Base-by-base conservation (phyloP, 192 early-diverging fungal genomes). In the Helicostylum pulchrum region DNA sequence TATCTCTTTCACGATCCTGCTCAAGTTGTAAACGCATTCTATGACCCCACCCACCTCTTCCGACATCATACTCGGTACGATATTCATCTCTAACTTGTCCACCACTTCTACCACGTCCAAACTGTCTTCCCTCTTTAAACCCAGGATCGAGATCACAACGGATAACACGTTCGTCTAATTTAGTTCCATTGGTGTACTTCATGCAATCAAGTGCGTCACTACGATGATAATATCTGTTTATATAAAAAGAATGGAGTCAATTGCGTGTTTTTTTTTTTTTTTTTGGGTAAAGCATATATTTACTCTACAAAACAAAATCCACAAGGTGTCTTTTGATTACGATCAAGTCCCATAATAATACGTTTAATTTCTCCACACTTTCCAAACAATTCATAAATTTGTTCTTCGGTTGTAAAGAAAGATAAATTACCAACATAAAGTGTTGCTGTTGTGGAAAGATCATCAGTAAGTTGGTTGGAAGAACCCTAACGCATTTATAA, bases 241-340 rank as follows among this genome's bases (percentile, higher is more conserved):
- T 5, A 39, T 1, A 7, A 0, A 60, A 21, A 44, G 32, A 60
- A 10, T 39, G 0, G 36, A 6, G 9, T 39, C 9, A 9, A 36
- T 17, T 8, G 45, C 12, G n/a, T 42, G 3, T 7, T 49, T 15
- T 15, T 49, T 15, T 49, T 20, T 49, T 0, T 20, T 49, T 9
- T 49, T 39, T 6, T 39, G 5, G 2, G 34, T n/a, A 63, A 45
- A 15, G 34, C 44, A 17, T 34, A 20, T 46, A 56, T 21, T 62
- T 83, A 97, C 90, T 99, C 97, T 56, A 99, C 97, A 86, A 99
- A 99, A 72, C 97, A 99, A 77, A 99, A 99, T 10, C 97, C 97
- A 66, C 97, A 99, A 4, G 95, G 97, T 9, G 95, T 99, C 73
- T 94, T 92, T 70, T 88, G 84, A 62, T 87, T 83, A n/a, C 90